A percentile compares a stretch with the other conserved stretches of the same genome.
Evolutionary conservation across 2,329 filamentous ascomycete species (phyloP).

Genomic region (Talaromyces albobiverticillius): DNA sequence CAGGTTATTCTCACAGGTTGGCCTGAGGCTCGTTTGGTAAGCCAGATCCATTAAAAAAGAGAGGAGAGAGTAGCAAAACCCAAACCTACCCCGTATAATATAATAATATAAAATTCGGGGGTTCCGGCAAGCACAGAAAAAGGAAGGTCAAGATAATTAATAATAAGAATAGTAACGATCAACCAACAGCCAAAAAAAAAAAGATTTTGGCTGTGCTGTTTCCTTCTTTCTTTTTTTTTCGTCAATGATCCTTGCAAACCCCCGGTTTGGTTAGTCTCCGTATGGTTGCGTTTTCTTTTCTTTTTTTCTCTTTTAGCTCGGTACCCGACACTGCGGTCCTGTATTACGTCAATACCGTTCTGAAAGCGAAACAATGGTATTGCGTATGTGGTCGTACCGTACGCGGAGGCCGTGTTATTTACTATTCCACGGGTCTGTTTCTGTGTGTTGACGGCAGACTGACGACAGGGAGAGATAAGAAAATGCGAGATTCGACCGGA

Average conservation of each 20-base stretch:
- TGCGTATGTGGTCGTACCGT: not conserved
- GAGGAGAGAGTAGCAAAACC: not conserved
- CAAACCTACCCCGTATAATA: not conserved
- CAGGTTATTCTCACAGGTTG: not conserved
- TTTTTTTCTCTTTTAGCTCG: not conserved
- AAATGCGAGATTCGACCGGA: no score
- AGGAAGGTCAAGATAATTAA: not conserved
- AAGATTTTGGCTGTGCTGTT: no score
- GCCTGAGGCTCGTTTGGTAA: conserved; percentile 3
- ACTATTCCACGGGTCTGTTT: not conserved
- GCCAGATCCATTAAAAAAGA: not conserved
- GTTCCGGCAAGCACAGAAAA: not conserved
- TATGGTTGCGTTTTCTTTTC: not conserved
- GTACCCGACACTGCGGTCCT: conserved; percentile 14
- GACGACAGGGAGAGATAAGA: no score
- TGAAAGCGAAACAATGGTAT: not conserved
- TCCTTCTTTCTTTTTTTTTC: no score
- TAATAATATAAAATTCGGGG: not conserved
- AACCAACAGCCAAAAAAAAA: not conserved
- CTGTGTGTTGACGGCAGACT: conserved; percentile 5
- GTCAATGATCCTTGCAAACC: conserved; percentile 5
- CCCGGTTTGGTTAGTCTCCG: no score
- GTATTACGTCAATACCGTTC: conserved; percentile 12
- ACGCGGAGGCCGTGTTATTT: no score
- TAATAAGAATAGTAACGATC: conserved; percentile 1